Evolutionary conservation across 1,139 yeast species (phyloP), one percentile per base, ranked within the genome.

Genomic region (Sugiyamaella pinicola): DNA sequence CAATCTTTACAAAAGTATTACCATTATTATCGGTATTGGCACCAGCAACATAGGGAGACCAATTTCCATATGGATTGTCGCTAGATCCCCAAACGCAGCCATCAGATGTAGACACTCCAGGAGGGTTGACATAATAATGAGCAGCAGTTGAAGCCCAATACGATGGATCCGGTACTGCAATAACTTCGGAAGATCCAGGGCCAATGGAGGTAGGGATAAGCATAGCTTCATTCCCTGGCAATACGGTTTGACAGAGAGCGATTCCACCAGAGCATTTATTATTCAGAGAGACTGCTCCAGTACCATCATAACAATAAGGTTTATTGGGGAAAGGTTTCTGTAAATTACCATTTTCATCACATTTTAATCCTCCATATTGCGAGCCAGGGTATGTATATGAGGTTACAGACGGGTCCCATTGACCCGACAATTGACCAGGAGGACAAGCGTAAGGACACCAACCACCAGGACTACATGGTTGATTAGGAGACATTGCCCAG

Each of bases 181-280:
- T 73, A 2, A 77, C 75, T 55, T 75, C 70, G 15, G 73, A 59
- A 15, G 73, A 62, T 10, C 81, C 80, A 9, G 77, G 71, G 22
- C 70, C 74, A 48, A 87, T 82, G 53, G 76, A 70, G 26, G 95
- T 88, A 55, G 96, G 96, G 59, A 89, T 88, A 68, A 88, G 76
- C 96, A 89, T 89, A 63, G 89, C 95, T 73, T 89, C 96, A 69
- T 87, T 86, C 57, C 96, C 96, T 19, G 96, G 96, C 56, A 89
- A 76, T 12, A 89, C 96, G 2, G 96, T 89, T 74, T 90, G 96
- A 71, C 96, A 89, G 71, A 89, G 83, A 9, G 96, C 90, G 58
- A 87, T 89, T 18, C 60, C 74, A 5, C 70, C 60, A 46, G 74
- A 73, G 40, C 70, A 65, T 21, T 67, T 64, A 74, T 87, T 87